These are phyloP conservation scores for Staphylotrichum longicolle DNA, from an alignment of 495 filamentous ascomycete genomes.

Conservation along the genomic window DNA sequence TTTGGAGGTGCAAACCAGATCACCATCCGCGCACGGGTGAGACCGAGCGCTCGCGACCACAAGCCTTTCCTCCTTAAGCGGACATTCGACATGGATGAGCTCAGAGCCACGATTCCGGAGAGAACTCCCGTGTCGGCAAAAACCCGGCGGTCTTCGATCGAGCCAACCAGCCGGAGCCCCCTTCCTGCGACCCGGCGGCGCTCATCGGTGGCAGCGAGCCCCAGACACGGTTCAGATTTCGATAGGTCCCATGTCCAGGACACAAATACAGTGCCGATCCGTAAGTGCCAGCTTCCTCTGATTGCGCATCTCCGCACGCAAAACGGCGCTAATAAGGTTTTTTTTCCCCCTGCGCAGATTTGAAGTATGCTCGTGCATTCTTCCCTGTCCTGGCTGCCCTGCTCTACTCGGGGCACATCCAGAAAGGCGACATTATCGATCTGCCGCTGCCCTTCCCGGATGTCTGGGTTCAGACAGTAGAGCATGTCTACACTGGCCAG, in stretches of 20 bases:
- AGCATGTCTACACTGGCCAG: conserved; percentile 52
- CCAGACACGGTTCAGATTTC: conserved; percentile 9
- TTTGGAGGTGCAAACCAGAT: conserved; percentile 22
- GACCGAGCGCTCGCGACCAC: conserved; percentile 40
- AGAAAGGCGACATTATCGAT: conserved; percentile 52
- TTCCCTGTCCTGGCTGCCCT: conserved; percentile 53
- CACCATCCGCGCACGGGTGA: conserved; percentile 48
- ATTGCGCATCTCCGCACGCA: background rate
- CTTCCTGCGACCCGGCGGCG: conserved; percentile 13
- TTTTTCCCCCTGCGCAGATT: conserved; percentile 35
- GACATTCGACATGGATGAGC: conserved; percentile 45
- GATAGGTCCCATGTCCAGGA: conserved; percentile 30
- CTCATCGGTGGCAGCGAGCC: conserved; percentile 11
- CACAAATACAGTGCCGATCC: conserved; percentile 45
- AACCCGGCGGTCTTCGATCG: conserved; percentile 15
- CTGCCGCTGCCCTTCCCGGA: conserved; percentile 55
- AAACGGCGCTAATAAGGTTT: conserved; percentile 12
- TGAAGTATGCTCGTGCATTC: conserved; percentile 47
- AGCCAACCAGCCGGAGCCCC: conserved; percentile 8
- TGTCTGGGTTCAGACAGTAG: conserved; percentile 50
- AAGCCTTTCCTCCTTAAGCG: conserved; percentile 50
- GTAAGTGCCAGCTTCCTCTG: conserved; percentile 35
- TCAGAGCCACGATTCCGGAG: conserved; percentile 40
- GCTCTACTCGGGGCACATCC: conserved; percentile 51
- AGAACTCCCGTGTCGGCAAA: conserved; percentile 17